Conservation (phyloP, 192 early-diverging fungal species). For the Podila horticola region DNA sequence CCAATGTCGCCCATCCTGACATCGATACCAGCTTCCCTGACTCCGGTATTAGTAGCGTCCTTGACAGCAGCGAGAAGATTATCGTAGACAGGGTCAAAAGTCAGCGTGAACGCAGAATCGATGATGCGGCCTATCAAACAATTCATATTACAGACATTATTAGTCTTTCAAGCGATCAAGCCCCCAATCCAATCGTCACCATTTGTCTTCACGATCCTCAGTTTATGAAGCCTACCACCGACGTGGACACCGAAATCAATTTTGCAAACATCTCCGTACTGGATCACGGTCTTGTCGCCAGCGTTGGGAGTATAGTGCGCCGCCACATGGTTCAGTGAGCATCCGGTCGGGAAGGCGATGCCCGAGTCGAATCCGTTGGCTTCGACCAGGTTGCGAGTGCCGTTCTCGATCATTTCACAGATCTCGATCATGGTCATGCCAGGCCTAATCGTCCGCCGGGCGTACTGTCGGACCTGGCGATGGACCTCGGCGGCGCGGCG, state of each 20-base stretch:
- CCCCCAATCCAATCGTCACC: not conserved
- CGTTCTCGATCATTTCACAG: slow-evolving; percentile 93
- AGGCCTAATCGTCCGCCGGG: slow-evolving; percentile 83
- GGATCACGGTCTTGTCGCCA: slow-evolving; percentile 89
- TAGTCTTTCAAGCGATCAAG: not conserved
- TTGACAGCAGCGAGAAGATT: slow-evolving; percentile 86
- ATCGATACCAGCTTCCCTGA: slow-evolving; percentile 95
- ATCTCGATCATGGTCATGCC: slow-evolving; percentile 96
- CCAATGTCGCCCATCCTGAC: slow-evolving; percentile 95
- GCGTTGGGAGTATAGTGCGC: slow-evolving; percentile 98
- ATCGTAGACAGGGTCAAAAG: slow-evolving; percentile 93
- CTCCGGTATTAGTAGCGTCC: slow-evolving; percentile 96
- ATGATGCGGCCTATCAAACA: slow-evolving; percentile 79
- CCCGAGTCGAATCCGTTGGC: slow-evolving; percentile 82
- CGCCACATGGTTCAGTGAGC: slow-evolving; percentile 92
- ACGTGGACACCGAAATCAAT: slow-evolving; percentile 97
- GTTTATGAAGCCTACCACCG: slow-evolving; percentile 65
- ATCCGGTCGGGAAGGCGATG: slow-evolving; percentile 96
- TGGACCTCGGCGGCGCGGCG: slow-evolving; percentile 96
- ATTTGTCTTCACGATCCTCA: not conserved
- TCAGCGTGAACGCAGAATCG: slow-evolving; percentile 93
- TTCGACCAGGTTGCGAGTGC: slow-evolving; percentile 84
- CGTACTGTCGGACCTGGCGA: slow-evolving; percentile 87
- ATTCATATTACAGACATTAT: not conserved
- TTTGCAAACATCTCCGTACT: slow-evolving; percentile 94